These are phyloP conservation scores for Coemansia sp. DNA, from an alignment of 192 early-diverging fungal genomes.

Conservation along the genomic window DNA sequence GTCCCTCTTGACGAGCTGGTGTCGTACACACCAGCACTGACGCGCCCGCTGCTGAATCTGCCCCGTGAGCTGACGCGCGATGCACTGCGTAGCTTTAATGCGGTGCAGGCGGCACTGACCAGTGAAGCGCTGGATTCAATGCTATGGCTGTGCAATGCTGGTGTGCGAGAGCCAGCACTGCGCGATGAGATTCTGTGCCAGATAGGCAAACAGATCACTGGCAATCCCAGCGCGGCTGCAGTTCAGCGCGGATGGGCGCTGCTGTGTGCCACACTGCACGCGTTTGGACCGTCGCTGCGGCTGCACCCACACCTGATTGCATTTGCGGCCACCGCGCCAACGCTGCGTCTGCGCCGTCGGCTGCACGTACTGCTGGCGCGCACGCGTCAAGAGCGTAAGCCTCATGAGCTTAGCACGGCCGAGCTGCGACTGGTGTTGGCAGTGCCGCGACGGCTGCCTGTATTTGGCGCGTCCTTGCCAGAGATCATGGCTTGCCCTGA, in stretches of 20 bases:
- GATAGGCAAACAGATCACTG: constrained; percentile 82
- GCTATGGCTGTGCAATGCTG: constrained; percentile 74
- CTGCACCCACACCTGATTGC: constrained; percentile 78
- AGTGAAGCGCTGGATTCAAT: constrained; percentile 59
- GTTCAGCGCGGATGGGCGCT: constrained; percentile 84
- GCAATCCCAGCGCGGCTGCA: constrained; percentile 63
- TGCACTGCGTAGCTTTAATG: constrained; percentile 79
- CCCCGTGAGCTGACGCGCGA: constrained; percentile 82
- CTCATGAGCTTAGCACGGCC: constrained; percentile 65
- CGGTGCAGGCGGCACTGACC: constrained; percentile 60
- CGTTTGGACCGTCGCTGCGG: constrained; percentile 89
- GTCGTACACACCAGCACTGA: constrained; percentile 59
- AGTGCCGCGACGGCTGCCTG: constrained; percentile 77
- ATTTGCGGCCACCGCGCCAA: constrained; percentile 57
- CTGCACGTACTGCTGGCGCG: constrained; percentile 65
- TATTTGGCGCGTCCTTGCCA: constrained; percentile 88
- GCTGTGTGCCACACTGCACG: constrained; percentile 74
- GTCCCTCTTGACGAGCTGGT: constrained; percentile 91
- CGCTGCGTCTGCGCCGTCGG: constrained; percentile 24
- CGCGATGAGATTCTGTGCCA: constrained; percentile 95
- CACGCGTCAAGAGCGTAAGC: constrained; percentile 78
- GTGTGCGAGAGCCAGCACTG: constrained; percentile 70
- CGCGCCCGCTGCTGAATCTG: constrained; percentile 77
- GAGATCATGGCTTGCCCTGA: constrained; percentile 68
- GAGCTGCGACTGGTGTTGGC: constrained; percentile 64